Percentiles rank a stretch among this genome's conserved stretches.
phyloP scores from a whole-genome alignment of 2,329 filamentous ascomycete species.

The Colletotrichum scovillei region DNA sequence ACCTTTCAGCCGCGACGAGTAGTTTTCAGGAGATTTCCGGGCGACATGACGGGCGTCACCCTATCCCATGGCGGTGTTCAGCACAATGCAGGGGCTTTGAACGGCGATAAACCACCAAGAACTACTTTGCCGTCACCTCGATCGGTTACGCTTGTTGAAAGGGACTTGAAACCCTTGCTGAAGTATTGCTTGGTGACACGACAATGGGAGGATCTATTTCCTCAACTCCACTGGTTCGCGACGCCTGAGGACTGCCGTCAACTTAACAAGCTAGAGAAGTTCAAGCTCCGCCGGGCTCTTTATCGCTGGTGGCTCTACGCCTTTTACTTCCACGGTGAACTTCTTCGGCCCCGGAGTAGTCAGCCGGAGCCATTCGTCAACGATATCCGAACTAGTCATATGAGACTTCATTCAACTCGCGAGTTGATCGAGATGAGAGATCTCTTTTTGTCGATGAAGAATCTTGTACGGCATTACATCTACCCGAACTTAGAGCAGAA shows the following conservation, averaged over 20 bases:
- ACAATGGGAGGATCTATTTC: slow-evolving; percentile 53
- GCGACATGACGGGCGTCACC: slow-evolving; percentile 43
- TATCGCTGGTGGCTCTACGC: slow-evolving; percentile 67
- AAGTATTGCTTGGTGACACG: slow-evolving; percentile 49
- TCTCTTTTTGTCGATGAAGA: slow-evolving; percentile 56
- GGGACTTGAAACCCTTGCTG: slow-evolving; percentile 48
- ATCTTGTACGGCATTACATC: slow-evolving; percentile 57
- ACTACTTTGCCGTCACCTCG: slow-evolving; percentile 27
- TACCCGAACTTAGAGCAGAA: slow-evolving; percentile 57
- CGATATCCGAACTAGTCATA: slow-evolving; percentile 54
- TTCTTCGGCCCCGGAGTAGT: slow-evolving; percentile 49
- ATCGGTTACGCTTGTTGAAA: slow-evolving; percentile 45
- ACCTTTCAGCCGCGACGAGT: slow-evolving; percentile 53
- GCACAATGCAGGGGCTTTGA: not conserved
- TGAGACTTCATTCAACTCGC: slow-evolving; percentile 56
- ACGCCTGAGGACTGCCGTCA: slow-evolving; percentile 57
- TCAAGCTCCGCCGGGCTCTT: slow-evolving; percentile 61
- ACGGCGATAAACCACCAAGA: slow-evolving; percentile 1
- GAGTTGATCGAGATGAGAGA: slow-evolving; percentile 59
- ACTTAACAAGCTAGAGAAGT: slow-evolving; percentile 54
- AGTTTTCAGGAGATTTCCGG: slow-evolving; percentile 50
- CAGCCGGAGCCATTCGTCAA: slow-evolving; percentile 53
- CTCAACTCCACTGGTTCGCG: slow-evolving; percentile 59
- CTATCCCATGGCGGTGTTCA: slow-evolving; percentile 25
- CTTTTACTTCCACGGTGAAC: slow-evolving; percentile 61